phyloP scores from a whole-genome alignment of 108 stramenopile species.

The Craspedostauros australis region DNA sequence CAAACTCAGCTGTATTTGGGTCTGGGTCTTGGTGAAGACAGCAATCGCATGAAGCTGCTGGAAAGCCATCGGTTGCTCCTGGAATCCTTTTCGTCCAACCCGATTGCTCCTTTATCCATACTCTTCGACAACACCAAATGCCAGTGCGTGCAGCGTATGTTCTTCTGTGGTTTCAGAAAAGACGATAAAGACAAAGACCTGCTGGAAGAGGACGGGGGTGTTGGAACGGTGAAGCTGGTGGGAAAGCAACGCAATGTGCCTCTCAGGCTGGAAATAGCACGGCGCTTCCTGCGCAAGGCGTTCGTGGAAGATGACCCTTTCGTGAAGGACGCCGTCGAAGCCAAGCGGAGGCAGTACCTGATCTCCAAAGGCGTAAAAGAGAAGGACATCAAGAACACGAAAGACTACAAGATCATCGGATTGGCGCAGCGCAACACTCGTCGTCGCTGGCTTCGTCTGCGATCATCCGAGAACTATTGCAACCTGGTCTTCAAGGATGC shows the following conservation, averaged over 20 bases:
- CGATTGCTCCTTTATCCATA: background rate
- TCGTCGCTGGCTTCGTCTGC: background rate
- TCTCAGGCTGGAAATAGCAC: too few species aligned
- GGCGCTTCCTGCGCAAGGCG: too few species aligned
- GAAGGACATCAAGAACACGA: too few species aligned
- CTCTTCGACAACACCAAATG: background rate
- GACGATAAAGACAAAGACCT: background rate
- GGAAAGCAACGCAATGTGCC: too few species aligned
- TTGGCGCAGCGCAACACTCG: background rate
- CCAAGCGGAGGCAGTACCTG: too few species aligned
- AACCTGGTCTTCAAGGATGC: background rate
- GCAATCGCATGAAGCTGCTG: background rate
- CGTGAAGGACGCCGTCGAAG: background rate
- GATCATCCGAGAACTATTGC: background rate
- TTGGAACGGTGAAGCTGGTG: too few species aligned
- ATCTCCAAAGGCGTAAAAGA: too few species aligned
- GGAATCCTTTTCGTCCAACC: background rate
- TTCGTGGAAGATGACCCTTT: background rate
- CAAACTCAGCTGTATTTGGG: background rate
- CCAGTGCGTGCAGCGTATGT: constrained; percentile 1
- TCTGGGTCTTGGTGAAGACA: background rate
- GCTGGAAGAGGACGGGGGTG: too few species aligned
- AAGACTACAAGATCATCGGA: background rate
- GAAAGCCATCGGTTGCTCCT: background rate
- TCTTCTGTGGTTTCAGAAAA: too few species aligned